Percentiles rank a stretch among this genome's conserved stretches.
phyloP scores from a whole-genome alignment of 495 filamentous ascomycete species.

The Penicillium malachiteum region DNA sequence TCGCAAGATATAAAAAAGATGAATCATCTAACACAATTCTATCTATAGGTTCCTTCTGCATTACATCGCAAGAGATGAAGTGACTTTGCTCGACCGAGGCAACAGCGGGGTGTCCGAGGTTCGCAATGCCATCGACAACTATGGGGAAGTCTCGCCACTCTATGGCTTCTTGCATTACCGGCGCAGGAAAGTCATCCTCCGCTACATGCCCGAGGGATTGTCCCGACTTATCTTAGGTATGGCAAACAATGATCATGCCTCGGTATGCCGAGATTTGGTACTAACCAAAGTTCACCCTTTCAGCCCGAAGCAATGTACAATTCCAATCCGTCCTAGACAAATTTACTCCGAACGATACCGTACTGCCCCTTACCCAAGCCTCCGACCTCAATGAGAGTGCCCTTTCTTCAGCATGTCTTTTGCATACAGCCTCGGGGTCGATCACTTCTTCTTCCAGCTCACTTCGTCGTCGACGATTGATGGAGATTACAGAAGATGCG shows the following conservation, averaged over 20 bases:
- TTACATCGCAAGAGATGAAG: conserved; percentile 84
- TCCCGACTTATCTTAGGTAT: conserved; percentile 89
- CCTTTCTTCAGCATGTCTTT: conserved; percentile 81
- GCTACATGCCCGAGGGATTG: conserved; percentile 85
- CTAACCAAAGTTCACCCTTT: neutral
- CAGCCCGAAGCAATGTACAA: conserved; percentile 92
- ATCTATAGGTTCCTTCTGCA: conserved; percentile 83
- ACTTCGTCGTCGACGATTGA: conserved; percentile 68
- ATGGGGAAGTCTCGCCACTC: conserved; percentile 80
- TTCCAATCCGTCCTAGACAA: conserved; percentile 82
- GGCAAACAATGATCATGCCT: conserved; percentile 13
- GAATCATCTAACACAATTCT: conserved; percentile 8
- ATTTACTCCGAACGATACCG: conserved; percentile 84
- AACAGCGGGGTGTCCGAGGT: conserved; percentile 84
- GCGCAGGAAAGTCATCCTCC: conserved; percentile 85
- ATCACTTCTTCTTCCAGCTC: conserved; percentile 84
- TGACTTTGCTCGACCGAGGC: conserved; percentile 75
- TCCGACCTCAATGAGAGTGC: conserved; percentile 84
- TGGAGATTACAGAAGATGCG: conserved; percentile 85
- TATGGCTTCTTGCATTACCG: conserved; percentile 92
- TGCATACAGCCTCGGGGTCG: conserved; percentile 86
- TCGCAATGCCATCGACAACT: conserved; percentile 70
- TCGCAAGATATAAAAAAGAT: neutral
- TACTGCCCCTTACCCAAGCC: conserved; percentile 67
- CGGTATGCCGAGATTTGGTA: neutral